phyloP scores from a whole-genome alignment of 176 grass and related monocot species.

The Bromus sterilis region DNA sequence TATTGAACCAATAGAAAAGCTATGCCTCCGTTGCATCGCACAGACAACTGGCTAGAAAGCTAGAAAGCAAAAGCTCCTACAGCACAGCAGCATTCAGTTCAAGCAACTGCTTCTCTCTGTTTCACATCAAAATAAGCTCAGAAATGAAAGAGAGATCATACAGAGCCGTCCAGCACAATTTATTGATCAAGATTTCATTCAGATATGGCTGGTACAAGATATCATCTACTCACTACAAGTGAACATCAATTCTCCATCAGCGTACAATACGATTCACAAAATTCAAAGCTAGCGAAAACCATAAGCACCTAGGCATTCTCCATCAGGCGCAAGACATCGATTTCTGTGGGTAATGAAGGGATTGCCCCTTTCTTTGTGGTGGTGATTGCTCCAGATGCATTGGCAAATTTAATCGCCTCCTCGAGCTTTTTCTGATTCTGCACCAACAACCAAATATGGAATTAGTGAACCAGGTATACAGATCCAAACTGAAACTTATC shows the following conservation, averaged over 20 bases:
- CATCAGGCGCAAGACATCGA: conserved; percentile 49
- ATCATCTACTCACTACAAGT: background rate
- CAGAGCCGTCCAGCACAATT: background rate
- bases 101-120: background rate
- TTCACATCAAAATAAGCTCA: background rate
- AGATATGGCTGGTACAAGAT: background rate
- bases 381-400: conserved; percentile 72
- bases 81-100: too few species aligned
- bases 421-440: conserved; percentile 66
- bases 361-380: conserved; percentile 78
- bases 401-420: conserved; percentile 60
- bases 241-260: conserved; percentile 6
- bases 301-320: conserved; percentile 24
- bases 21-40: too few species aligned
- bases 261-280: conserved; percentile 26
- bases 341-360: conserved; percentile 52
- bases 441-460: conserved; percentile 9
- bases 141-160: background rate
- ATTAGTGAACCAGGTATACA: background rate
- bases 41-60: too few species aligned
- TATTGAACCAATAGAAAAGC: too few species aligned
- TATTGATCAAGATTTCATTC: background rate
- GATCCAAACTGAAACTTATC: background rate
- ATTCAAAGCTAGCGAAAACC: conserved; percentile 18
- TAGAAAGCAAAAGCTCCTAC: too few species aligned